Evolutionary conservation across 2,329 filamentous ascomycete species (phyloP), one percentile per base, ranked within the genome.

Genomic region (Colletotrichum abscissum): DNA sequence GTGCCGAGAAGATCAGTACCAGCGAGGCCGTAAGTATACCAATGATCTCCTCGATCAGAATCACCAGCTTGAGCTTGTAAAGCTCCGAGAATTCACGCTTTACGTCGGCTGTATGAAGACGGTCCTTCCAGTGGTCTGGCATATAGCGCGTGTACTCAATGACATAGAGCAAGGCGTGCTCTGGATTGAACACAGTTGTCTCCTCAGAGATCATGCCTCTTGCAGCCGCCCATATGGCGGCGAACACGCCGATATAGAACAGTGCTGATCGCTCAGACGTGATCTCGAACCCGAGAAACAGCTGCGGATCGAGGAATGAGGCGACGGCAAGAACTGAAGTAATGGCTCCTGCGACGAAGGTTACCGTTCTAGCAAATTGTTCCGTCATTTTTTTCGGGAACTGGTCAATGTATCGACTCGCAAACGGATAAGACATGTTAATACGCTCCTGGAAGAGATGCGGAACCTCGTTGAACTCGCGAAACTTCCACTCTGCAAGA

Each of bases 301-400:
- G 87, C 78, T 99, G 96, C 0, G 95, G 94, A 78, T 98, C 96
- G 28, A 97, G 87, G n/a, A 98, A 84, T 0, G 96, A 95, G 2
- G 94, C 93, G 22, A 97, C 86, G 5, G 94, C 93, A 35, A 99
- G 88, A 4, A 99, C 93, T 3, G 95, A 95, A 4, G 94, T 93
- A 46, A 98, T 88, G 0, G 96, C 94, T 7, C 97, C 95, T 9
- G 94, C 90, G 74, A 98, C 89, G 78, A 99, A 98, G 1, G 95
- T 92, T 35, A 98, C 88, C 60, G 97, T 97, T 54, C 93, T 90
- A 12, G 94, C 94, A 46, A 96, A 81, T 77, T 97, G 95, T 74
- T 97, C 93, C 0, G 92, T 97, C 83, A 98, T 97, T 80, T 95
- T 92, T 81, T 98, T 98, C 0, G 97, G 97, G 74, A 99, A 99